phyloP scores from a whole-genome alignment of 495 filamentous ascomycete species.

The Lophiostoma macrostomum region DNA sequence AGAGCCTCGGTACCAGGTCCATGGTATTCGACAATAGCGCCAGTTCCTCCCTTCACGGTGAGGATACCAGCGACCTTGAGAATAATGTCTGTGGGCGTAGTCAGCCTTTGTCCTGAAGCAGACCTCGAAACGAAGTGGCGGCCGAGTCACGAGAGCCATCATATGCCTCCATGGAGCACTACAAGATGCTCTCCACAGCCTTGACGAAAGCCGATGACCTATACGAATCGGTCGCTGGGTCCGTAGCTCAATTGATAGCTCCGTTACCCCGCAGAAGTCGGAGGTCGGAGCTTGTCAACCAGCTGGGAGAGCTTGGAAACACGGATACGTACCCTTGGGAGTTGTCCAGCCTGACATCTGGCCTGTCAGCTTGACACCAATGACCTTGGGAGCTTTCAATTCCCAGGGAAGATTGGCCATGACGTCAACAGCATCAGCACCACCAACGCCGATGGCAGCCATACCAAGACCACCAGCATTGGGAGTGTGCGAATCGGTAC shows the following conservation, averaged over 20 bases:
- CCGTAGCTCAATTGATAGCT: constrained; percentile 7
- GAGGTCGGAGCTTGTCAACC: constrained; percentile 4
- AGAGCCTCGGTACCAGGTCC: constrained; percentile 76
- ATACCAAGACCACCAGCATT: constrained; percentile 97
- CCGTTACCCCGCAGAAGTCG: constrained; percentile 6
- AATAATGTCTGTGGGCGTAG: constrained; percentile 70
- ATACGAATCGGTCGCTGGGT: too few species aligned
- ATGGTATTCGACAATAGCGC: constrained; percentile 93
- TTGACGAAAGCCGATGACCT: too few species aligned
- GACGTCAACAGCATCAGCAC: constrained; percentile 97
- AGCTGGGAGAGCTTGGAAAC: not conserved
- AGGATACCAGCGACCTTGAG: constrained; percentile 96
- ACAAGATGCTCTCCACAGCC: too few species aligned
- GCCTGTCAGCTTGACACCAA: constrained; percentile 92
- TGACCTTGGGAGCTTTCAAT: constrained; percentile 94
- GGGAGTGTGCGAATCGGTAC: constrained; percentile 97
- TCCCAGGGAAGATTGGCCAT: constrained; percentile 99
- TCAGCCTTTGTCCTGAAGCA: too few species aligned
- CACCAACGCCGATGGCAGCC: constrained; percentile 95
- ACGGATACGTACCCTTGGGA: constrained; percentile 64
- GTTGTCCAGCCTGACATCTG: constrained; percentile 89
- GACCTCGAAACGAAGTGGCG: too few species aligned
- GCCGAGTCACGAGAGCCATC: too few species aligned
- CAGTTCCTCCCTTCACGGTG: constrained; percentile 97
- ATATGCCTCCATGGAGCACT: too few species aligned